A percentile compares a stretch with the other conserved stretches of the same genome.
phyloP scores from a whole-genome alignment of 768 basidiomycete genomes.

The Naganishia antarctica region DNA sequence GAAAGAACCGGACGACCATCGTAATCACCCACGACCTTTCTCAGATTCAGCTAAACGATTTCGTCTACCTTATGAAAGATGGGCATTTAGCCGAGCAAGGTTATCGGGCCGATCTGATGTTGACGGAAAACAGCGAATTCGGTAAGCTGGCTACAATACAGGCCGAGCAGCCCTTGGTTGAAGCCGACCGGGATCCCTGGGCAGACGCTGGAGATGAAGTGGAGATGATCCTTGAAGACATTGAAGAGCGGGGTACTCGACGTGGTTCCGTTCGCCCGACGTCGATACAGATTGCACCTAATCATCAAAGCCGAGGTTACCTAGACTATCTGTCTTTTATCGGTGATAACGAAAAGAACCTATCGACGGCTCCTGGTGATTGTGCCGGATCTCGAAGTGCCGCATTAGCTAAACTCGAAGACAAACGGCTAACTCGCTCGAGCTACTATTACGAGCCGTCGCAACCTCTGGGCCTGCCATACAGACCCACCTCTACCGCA shows the following conservation, averaged over 20 bases:
- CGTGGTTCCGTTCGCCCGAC: conserved; percentile 3
- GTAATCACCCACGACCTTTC: conserved; percentile 94
- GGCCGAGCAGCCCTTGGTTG: conserved; percentile 50
- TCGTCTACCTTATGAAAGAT: conserved; percentile 83
- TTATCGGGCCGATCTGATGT: conserved; percentile 72
- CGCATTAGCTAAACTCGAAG: conserved; percentile 13
- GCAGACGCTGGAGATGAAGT: conserved; percentile 50
- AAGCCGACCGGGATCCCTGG: conserved; percentile 46
- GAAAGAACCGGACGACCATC: conserved; percentile 74
- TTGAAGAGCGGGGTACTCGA: neutral
- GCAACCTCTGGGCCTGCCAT: neutral
- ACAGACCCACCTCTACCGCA: neutral
- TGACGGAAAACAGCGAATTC: conserved; percentile 61
- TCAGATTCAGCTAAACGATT: conserved; percentile 69
- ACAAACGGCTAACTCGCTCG: neutral
- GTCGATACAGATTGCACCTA: conserved; percentile 2
- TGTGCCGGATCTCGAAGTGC: neutral
- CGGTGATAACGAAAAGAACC: neutral
- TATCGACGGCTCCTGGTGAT: neutral
- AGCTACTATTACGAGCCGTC: neutral
- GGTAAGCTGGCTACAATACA: conserved; percentile 62
- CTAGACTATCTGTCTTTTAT: conserved; percentile 6
- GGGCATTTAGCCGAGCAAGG: conserved; percentile 82
- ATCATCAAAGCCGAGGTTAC: conserved; percentile 6
- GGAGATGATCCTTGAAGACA: conserved; percentile 43